Evolutionary conservation across 2,329 filamentous ascomycete species (phyloP).

Genomic region (Byssothecium circinans): DNA sequence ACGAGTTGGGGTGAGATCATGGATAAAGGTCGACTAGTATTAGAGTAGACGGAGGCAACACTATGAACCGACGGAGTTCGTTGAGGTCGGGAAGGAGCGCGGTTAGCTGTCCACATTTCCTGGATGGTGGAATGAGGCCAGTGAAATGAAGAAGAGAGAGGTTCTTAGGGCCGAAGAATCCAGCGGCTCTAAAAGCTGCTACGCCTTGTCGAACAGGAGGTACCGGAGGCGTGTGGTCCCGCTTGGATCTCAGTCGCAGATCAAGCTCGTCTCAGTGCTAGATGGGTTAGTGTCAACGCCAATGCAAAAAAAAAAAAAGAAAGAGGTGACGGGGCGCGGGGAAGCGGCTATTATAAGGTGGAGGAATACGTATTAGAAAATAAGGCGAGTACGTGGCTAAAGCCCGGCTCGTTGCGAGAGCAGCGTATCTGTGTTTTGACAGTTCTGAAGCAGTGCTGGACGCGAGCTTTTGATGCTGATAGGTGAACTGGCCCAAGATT

Average conservation of each 20-base stretch:
- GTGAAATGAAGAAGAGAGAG: constrained; percentile 8
- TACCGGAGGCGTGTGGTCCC: constrained; percentile 1
- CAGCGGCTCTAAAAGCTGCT: not conserved
- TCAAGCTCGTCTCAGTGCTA: constrained; percentile 2
- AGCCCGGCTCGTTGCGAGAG: not conserved
- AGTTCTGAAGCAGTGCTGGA: constrained; percentile 16
- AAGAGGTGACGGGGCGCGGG: not conserved
- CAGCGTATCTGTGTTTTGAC: not conserved
- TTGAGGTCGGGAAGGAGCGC: constrained; percentile 26
- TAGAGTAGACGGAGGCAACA: constrained; percentile 32
- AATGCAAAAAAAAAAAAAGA: constrained; percentile 3
- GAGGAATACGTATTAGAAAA: constrained; percentile 1
- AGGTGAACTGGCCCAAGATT: constrained; percentile 11
- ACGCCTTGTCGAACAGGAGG: not conserved
- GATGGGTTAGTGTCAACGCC: constrained; percentile 1
- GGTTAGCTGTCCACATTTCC: constrained; percentile 40
- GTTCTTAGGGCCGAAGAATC: too few species aligned
- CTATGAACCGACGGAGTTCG: constrained; percentile 37
- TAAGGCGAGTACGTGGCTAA: not conserved
- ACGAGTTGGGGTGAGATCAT: constrained; percentile 28
- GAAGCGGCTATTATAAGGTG: not conserved
- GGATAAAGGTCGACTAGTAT: constrained; percentile 24
- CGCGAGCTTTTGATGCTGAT: constrained; percentile 24
- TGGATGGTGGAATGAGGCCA: constrained; percentile 4
- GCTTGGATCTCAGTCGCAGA: not conserved